These are phyloP conservation scores for Dipodascus geniculatus DNA, from an alignment of 805 yeast genomes.

Conservation along the genomic window DNA sequence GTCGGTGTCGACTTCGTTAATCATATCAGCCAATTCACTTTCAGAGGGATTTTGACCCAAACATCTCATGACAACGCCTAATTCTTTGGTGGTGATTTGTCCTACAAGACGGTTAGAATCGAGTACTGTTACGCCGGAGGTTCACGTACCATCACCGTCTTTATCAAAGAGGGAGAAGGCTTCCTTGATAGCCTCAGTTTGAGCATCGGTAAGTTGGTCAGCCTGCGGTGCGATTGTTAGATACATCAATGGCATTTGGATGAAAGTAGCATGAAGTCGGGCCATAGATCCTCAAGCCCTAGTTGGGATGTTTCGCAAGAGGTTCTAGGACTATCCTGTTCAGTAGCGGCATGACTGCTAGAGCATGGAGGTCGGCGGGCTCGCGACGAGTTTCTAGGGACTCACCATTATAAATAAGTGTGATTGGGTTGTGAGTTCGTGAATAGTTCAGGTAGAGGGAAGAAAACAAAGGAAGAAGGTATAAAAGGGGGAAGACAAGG, in stretches of 20 bases:
- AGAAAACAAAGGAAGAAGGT: neutral
- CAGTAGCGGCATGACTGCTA: no score
- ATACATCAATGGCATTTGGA: neutral
- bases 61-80: slow-evolving; percentile 98
- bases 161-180: slow-evolving; percentile 96
- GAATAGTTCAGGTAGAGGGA: no score
- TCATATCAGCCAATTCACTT: slow-evolving; percentile 89
- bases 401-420: neutral
- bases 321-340: no score
- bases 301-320: neutral
- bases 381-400: no score
- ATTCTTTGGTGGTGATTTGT: slow-evolving; percentile 86
- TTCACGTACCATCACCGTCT: slow-evolving; percentile 71
- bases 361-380: no score
- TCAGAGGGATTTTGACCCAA: slow-evolving; percentile 96
- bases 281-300: neutral
- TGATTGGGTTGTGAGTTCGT: neutral
- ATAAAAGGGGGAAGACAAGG: neutral
- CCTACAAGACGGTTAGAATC: slow-evolving; percentile 10
- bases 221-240: slow-evolving; percentile 30
- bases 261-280: neutral
- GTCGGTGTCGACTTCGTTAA: slow-evolving; percentile 93
- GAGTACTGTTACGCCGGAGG: neutral
- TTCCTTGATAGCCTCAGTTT: slow-evolving; percentile 93
- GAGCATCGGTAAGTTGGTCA: slow-evolving; percentile 86